Percentiles rank a stretch among this genome's conserved stretches.
Conservation (phyloP, 257 asterid genomes). For the Oldenlandia corymbosa region DNA sequence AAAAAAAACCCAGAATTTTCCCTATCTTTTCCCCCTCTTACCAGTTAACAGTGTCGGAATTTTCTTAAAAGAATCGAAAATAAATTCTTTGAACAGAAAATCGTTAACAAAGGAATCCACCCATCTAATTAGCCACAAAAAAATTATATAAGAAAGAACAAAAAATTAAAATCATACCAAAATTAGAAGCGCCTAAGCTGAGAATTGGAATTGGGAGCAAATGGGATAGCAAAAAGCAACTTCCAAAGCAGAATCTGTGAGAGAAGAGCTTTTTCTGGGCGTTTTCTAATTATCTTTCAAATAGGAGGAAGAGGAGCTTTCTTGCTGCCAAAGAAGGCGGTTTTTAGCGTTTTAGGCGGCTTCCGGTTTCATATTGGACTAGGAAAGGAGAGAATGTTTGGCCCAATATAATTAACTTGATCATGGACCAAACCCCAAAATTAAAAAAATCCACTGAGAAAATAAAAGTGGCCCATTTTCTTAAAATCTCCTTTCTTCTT, state of each 20-base stretch:
- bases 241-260: not conserved
- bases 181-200: no score
- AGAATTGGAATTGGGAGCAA: not conserved
- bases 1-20: no score
- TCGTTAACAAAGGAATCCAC: not conserved
- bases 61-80: no score
- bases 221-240: not conserved
- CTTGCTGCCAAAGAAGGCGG: constrained; percentile 9
- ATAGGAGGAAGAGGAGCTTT: no score
- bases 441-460: no score
- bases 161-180: not conserved
- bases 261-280: not conserved
- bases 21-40: not conserved
- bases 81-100: not conserved
- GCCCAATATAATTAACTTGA: no score
- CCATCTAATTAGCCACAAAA: not conserved
- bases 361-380: not conserved
- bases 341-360: not conserved
- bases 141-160: not conserved
- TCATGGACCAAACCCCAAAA: no score
- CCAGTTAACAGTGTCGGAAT: no score
- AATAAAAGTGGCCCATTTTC: no score
- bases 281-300: no score
- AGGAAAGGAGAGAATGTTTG: no score
- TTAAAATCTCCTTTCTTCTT: no score